These are phyloP conservation scores for Ogataea polymorpha DNA, from an alignment of 805 yeast species.

Conservation along the genomic window DNA sequence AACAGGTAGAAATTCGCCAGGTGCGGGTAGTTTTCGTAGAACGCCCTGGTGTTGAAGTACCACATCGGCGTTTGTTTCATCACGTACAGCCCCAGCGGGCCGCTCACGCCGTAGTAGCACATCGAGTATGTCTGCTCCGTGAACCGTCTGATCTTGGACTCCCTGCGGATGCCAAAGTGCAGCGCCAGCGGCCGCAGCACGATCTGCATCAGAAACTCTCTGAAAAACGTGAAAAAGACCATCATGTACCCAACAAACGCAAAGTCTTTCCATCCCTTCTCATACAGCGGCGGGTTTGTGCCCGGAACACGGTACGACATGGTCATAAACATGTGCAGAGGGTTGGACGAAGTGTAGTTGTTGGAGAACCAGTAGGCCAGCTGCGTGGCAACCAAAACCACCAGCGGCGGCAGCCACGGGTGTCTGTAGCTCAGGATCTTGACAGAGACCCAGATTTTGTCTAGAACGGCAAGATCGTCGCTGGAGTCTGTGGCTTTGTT, in stretches of 20 bases:
- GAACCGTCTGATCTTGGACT: slow-evolving; percentile 69
- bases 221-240: slow-evolving; percentile 80
- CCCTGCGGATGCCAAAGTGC: slow-evolving; percentile 46
- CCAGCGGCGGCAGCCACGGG: slow-evolving; percentile 71
- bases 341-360: slow-evolving; percentile 56
- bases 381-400: slow-evolving; percentile 42
- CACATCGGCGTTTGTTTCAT: slow-evolving; percentile 84
- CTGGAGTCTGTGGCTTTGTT: slow-evolving; percentile 24
- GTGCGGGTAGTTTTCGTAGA: slow-evolving; percentile 84
- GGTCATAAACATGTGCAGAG: slow-evolving; percentile 58
- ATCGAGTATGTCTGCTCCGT: slow-evolving; percentile 91
- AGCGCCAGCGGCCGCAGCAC: slow-evolving; percentile 71
- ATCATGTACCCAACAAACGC: slow-evolving; percentile 76
- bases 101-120: slow-evolving; percentile 73
- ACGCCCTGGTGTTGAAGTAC: slow-evolving; percentile 82
- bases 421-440: slow-evolving; percentile 56
- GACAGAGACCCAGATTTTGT: slow-evolving; percentile 54
- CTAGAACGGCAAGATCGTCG: slow-evolving; percentile 51
- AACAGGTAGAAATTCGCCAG: slow-evolving; percentile 61
- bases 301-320: slow-evolving; percentile 63
- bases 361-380: slow-evolving; percentile 52
- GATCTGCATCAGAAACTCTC: slow-evolving; percentile 89
- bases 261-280: slow-evolving; percentile 83
- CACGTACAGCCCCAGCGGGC: slow-evolving; percentile 85
- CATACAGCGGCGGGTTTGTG: slow-evolving; percentile 60